phyloP scores from a whole-genome alignment of 176 grass and related monocot species.

The Zoysia japonica region DNA sequence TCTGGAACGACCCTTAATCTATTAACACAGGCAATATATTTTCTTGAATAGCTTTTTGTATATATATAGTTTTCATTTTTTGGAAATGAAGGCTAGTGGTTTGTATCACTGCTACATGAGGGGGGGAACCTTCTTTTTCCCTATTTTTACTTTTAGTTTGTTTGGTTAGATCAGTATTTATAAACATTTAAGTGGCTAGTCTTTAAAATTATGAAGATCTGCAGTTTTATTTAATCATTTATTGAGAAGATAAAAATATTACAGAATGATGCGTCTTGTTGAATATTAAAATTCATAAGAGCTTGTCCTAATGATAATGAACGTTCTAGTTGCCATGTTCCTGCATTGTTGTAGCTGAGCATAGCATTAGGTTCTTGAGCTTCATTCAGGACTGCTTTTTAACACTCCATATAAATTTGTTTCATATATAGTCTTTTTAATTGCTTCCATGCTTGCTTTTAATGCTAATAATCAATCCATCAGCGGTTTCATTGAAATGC shows the following conservation, averaged over 20 bases:
- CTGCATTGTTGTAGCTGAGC: neutral
- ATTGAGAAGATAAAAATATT: neutral
- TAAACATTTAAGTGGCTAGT: neutral
- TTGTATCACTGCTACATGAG: neutral
- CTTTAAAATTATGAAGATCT: neutral
- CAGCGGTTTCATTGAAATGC: neutral
- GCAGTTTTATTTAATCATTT: neutral
- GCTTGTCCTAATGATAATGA: neutral
- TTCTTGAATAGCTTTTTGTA: neutral
- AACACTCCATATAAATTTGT: neutral
- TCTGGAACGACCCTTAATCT: neutral
- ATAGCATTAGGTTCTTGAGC: neutral
- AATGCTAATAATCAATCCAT: neutral
- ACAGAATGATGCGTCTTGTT: neutral
- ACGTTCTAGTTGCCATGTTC: neutral
- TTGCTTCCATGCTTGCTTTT: conserved; percentile 5
- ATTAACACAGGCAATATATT: neutral
- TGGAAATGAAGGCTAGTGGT: neutral
- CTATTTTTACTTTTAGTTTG: neutral
- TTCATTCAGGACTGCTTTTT: neutral
- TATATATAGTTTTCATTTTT: neutral
- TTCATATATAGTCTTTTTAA: neutral
- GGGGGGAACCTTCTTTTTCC: neutral
- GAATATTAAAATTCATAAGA: neutral
- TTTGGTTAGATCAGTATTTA: neutral